Base-by-base conservation (phyloP, 768 basidiomycete species). In the Agrocybe praecox region DNA sequence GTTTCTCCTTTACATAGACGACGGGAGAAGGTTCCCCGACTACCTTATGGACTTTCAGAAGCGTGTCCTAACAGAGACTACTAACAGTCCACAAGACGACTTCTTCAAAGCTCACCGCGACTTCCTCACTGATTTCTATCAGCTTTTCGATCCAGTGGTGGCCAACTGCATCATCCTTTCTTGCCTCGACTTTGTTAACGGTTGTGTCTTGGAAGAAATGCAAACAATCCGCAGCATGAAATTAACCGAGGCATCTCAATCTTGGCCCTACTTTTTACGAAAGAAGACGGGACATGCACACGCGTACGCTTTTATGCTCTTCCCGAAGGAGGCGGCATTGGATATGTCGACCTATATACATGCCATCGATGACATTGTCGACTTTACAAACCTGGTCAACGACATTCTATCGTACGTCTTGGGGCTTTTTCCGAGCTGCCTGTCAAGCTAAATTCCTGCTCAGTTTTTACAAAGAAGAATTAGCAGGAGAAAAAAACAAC, bases 381-480 rank as follows among this genome's bases (percentile, higher is more conserved):
- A 26, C 14, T 33, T 32, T 18, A 49, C 21, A 7, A 34, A 51
- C 21, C 29, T 33, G 2, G 32, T 34, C 6, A 49, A 49, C 33
- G 48, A 49, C n/a, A 21, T 49, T 33, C 14, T 49, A 32, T 49
- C 48, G 48, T 49, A 19, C 15, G 48, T 15, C 36, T 49, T 6
- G 19, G n/a, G n/a, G n/a, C 23, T 17, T 12, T 48, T 48, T 23
- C 10, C n/a, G 4, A 7, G 15, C 23, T 17, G 6, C 15, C 4
- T 14, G 23, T 14, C 23, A 7, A 21, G 17, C 18, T 46, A 24
- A 9, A 9, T 29, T 29, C 26, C 33, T 26, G 11, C 24, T 12
- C 11, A 56, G 55, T 24, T 56, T 51, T 23, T 44, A 56, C 18
- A 56, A 56, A 40, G 55, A 56, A 19, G 22, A 32, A 12, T 21